A percentile compares a stretch with the other conserved stretches of the same genome.
phyloP scores from a whole-genome alignment of 768 basidiomycete species.

The Pholiota microspora region DNA sequence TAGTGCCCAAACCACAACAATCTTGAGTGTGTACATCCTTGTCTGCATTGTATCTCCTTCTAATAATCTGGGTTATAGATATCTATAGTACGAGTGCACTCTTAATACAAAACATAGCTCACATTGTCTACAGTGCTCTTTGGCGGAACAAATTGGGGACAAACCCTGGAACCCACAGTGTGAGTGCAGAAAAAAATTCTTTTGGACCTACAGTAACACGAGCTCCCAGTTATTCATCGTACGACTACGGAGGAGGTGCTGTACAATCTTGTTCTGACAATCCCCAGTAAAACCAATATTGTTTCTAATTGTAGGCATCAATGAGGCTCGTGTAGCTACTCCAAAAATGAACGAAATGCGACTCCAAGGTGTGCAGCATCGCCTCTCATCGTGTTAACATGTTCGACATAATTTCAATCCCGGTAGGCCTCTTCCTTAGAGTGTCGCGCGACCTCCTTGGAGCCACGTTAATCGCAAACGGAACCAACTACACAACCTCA shows the following conservation, averaged over 20 bases:
- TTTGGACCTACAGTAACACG: background rate
- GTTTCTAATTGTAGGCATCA: conserved; percentile 35
- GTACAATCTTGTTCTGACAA: background rate
- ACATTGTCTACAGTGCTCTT: conserved; percentile 41
- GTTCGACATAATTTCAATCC: background rate
- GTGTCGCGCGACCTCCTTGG: conserved; percentile 47
- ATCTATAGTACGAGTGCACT: conserved; percentile 41
- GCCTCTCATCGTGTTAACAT: background rate
- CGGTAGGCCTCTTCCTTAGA: conserved; percentile 50
- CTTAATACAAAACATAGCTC: background rate
- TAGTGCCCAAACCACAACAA: conserved; percentile 47
- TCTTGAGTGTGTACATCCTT: conserved; percentile 50
- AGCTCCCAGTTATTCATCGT: conserved; percentile 45
- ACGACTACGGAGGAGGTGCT: conserved; percentile 53
- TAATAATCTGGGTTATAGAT: conserved; percentile 24
- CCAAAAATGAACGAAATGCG: conserved; percentile 54
- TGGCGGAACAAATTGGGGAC: conserved; percentile 66
- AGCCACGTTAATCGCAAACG: conserved; percentile 44
- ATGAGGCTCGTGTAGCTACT: conserved; percentile 46
- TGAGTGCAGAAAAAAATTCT: conserved; percentile 19
- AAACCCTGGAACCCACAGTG: conserved; percentile 53
- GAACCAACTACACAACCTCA: conserved; percentile 48
- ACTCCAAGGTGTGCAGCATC: conserved; percentile 45
- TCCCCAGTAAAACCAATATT: background rate
- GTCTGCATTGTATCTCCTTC: too few species aligned